Evolutionary conservation across 352 stramenopile species (phyloP).

Genomic region (Pythium coloratum): DNA sequence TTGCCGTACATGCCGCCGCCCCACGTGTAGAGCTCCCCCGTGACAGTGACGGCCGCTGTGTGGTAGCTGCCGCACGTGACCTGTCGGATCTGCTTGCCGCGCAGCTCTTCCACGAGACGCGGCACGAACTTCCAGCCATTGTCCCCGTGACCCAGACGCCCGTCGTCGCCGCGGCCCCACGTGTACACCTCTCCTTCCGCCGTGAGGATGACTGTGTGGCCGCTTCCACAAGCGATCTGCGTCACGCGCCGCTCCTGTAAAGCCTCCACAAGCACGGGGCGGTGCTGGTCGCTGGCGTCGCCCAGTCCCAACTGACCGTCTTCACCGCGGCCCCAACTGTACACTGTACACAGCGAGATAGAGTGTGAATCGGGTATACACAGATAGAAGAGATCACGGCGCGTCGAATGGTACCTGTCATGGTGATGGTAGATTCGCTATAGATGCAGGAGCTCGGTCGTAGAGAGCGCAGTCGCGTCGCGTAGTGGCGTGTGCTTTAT

Average conservation of each 20-base stretch:
- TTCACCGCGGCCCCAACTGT: slow-evolving; percentile 88
- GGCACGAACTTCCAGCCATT: slow-evolving; percentile 98
- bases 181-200: slow-evolving; percentile 89
- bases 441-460: background rate
- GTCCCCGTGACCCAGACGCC: slow-evolving; percentile 89
- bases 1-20: slow-evolving; percentile 96
- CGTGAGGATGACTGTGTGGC: slow-evolving; percentile 89
- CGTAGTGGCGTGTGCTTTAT: background rate
- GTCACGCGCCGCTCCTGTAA: slow-evolving; percentile 81
- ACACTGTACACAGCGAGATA: slow-evolving; percentile 44
- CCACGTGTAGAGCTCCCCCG: slow-evolving; percentile 93
- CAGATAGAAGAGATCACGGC: slow-evolving; percentile 10
- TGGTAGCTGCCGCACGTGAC: slow-evolving; percentile 96
- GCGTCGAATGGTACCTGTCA: slow-evolving; percentile 22
- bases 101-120: slow-evolving; percentile 88
- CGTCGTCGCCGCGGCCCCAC: slow-evolving; percentile 88
- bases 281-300: slow-evolving; percentile 88
- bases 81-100: slow-evolving; percentile 89
- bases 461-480: background rate
- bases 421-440: background rate
- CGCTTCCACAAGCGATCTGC: slow-evolving; percentile 87
- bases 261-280: slow-evolving; percentile 78
- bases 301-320: slow-evolving; percentile 85
- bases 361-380: background rate
- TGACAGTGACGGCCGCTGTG: slow-evolving; percentile 93